A percentile compares a stretch with the other conserved stretches of the same genome.
Evolutionary conservation across 139 green algal species (phyloP).

Genomic region (Mychonastes homosphaera): DNA sequence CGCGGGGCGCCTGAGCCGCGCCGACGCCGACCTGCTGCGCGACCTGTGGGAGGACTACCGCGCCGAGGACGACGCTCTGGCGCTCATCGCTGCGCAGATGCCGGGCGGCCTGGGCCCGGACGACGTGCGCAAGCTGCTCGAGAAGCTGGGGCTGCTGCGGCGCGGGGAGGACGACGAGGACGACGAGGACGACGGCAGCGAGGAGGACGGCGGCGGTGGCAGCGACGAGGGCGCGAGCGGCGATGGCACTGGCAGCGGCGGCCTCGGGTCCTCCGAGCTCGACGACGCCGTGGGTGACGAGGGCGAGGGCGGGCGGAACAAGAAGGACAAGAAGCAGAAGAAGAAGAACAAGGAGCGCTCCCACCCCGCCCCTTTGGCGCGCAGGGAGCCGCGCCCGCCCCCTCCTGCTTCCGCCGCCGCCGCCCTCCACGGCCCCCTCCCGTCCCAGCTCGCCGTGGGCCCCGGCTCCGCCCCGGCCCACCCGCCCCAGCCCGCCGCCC

Average conservation of each 20-base stretch:
- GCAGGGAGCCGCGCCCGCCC: too few relatives aligned
- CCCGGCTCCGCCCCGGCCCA: too few relatives aligned
- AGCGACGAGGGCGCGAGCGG: not conserved
- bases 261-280: not conserved
- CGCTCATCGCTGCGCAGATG: conserved; percentile 32
- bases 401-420: too few relatives aligned
- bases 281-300: not conserved
- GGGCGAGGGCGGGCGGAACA: too few relatives aligned
- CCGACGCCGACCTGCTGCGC: conserved; percentile 5
- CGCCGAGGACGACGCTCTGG: conserved; percentile 19
- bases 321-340: too few relatives aligned
- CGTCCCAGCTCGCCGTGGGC: too few relatives aligned
- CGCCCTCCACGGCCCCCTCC: too few relatives aligned
- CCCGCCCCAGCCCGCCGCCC: conserved; percentile 11
- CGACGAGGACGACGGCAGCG: too few relatives aligned
- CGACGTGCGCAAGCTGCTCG: conserved; percentile 21
- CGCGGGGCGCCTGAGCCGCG: not conserved
- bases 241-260: not conserved
- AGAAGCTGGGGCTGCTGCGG: conserved; percentile 28
- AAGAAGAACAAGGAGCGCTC: too few relatives aligned
- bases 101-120: conserved; percentile 12
- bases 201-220: too few relatives aligned
- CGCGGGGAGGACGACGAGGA: too few relatives aligned
- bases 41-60: conserved; percentile 17
- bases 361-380: too few relatives aligned